Percentiles rank a stretch among this genome's conserved stretches.
Evolutionary conservation across 805 yeast genomes (phyloP).

Genomic region (Starmera amethionina): DNA sequence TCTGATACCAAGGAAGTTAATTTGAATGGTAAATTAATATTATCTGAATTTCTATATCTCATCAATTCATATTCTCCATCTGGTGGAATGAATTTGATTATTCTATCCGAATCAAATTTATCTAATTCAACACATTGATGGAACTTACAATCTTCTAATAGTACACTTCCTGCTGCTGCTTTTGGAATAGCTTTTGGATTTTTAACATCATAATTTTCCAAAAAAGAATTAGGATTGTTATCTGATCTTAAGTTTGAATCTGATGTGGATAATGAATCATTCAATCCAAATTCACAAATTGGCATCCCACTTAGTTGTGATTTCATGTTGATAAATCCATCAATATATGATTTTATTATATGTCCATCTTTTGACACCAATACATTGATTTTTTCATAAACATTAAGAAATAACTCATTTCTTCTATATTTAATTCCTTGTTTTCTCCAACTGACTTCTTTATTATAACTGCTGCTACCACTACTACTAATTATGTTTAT

Average conservation of each 20-base stretch:
- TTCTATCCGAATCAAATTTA: constrained; percentile 53
- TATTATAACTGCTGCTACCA: neutral
- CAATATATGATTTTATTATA: constrained; percentile 59
- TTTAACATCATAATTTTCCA: constrained; percentile 19
- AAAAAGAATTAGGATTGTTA: constrained; percentile 7
- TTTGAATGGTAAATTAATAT: constrained; percentile 61
- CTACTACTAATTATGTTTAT: no score
- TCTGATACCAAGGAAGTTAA: constrained; percentile 46
- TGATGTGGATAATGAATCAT: constrained; percentile 34
- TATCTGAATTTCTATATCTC: constrained; percentile 54
- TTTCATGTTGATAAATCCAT: constrained; percentile 64
- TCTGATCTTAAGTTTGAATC: constrained; percentile 10
- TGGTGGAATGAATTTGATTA: constrained; percentile 73
- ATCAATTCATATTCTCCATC: constrained; percentile 81
- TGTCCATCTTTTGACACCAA: constrained; percentile 58
- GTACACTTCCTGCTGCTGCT: constrained; percentile 40
- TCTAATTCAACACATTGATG: constrained; percentile 79
- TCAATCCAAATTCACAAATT: constrained; percentile 68
- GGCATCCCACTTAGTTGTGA: constrained; percentile 78
- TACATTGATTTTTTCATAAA: constrained; percentile 65
- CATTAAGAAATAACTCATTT: constrained; percentile 71
- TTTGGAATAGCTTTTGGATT: constrained; percentile 24
- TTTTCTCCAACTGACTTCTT: constrained; percentile 52
- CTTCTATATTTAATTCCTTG: constrained; percentile 66
- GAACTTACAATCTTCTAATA: constrained; percentile 69